Percentiles rank a stretch among this genome's conserved stretches.
These are phyloP conservation scores for Bryoerythrophyllum caledonicum DNA, from an alignment of 225 moss, liverwort and hornwort genomes.

Conservation along the genomic window DNA sequence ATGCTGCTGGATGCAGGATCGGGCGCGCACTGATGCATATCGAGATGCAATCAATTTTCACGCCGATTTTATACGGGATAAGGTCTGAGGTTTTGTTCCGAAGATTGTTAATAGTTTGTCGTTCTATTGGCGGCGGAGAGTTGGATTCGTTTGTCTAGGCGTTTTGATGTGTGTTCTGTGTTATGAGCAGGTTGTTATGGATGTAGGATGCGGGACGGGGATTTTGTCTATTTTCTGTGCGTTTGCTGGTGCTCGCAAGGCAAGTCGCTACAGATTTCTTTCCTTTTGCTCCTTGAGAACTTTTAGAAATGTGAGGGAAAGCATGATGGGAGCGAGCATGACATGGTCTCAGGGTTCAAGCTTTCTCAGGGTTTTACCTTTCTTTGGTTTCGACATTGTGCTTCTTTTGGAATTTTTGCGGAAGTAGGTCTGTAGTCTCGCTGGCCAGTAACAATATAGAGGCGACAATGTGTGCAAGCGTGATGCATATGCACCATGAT, in stretches of 20 bases:
- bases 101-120: neutral
- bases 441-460: no score
- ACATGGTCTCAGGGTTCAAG: neutral
- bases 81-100: constrained; percentile 44
- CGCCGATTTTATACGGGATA: constrained; percentile 69
- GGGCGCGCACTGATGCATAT: constrained; percentile 87
- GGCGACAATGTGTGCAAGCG: no score
- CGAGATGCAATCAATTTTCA: constrained; percentile 86
- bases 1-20: constrained; percentile 58
- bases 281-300: neutral
- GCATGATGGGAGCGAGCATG: neutral
- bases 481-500: no score
- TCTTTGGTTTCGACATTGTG: neutral
- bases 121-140: neutral
- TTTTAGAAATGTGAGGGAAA: constrained; percentile 1
- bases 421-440: neutral
- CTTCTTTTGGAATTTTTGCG: constrained; percentile 6
- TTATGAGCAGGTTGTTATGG: constrained; percentile 78
- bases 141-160: neutral
- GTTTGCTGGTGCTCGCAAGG: constrained; percentile 86
- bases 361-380: constrained; percentile 4
- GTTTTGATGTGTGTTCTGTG: constrained; percentile 19
- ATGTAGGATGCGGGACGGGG: constrained; percentile 96
- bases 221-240: constrained; percentile 98
- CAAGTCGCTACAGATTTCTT: constrained; percentile 13